Conservation (phyloP, 2,329 filamentous ascomycete species). For the Cladosporium phlei region DNA sequence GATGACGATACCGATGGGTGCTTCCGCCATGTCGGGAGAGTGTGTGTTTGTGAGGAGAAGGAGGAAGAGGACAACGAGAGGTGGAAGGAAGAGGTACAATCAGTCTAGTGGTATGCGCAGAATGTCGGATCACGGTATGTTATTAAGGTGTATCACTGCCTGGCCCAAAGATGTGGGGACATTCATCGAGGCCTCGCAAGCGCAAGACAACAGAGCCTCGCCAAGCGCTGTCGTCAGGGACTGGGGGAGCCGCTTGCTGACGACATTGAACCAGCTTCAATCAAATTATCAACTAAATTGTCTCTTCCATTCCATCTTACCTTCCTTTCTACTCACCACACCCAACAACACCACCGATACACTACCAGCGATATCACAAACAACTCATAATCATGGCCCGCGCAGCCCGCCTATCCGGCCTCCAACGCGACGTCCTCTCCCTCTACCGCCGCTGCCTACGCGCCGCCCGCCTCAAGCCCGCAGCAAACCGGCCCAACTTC, state of each 20-base stretch:
- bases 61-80: background rate
- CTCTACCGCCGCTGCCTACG: conserved; percentile 84
- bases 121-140: too few species aligned
- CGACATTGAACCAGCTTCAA: too few species aligned
- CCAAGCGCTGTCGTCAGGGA: conserved; percentile 12
- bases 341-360: background rate
- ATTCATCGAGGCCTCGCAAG: background rate
- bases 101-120: background rate
- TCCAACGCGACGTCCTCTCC: conserved; percentile 83
- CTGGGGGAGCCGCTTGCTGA: background rate
- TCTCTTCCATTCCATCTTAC: too few species aligned
- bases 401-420: conserved; percentile 63
- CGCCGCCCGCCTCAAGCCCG: conserved; percentile 74
- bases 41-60: conserved; percentile 15
- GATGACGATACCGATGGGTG: conserved; percentile 42
- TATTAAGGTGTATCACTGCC: conserved; percentile 1
- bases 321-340: too few species aligned
- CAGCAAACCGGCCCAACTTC: conserved; percentile 31
- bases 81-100: background rate
- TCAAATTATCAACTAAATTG: too few species aligned
- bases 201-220: background rate
- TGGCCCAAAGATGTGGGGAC: conserved; percentile 10
- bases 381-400: too few species aligned
- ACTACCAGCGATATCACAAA: too few species aligned
- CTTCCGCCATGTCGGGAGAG: conserved; percentile 39